Evolutionary conservation across 2,329 filamentous ascomycete species (phyloP).

Genomic region (Ceratocystis smalleyi): DNA sequence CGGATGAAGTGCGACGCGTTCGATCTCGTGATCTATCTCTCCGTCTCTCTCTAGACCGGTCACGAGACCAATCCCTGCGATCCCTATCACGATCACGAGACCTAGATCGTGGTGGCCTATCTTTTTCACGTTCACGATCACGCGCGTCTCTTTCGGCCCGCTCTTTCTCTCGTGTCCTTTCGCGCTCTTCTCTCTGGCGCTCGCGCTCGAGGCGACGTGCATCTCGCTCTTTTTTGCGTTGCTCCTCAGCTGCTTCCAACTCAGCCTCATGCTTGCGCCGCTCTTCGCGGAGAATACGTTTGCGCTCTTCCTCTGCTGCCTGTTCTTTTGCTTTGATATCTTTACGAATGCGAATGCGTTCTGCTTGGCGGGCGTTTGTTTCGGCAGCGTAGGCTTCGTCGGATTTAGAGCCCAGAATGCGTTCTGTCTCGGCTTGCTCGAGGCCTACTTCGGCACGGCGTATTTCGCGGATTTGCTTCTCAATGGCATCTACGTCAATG

Average conservation of each 20-base stretch:
- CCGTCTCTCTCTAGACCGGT: slow-evolving; percentile 16
- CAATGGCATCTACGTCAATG: slow-evolving; percentile 53
- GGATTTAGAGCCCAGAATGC: slow-evolving; percentile 49
- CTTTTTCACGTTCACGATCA: slow-evolving; percentile 21
- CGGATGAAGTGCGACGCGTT: slow-evolving; percentile 12
- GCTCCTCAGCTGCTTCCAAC: slow-evolving; percentile 34
- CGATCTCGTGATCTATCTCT: slow-evolving; percentile 17
- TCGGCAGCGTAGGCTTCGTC: slow-evolving; percentile 60
- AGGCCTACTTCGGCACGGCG: slow-evolving; percentile 52
- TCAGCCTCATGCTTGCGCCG: slow-evolving; percentile 35
- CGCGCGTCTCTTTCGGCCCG: slow-evolving; percentile 24
- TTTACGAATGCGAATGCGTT: slow-evolving; percentile 46
- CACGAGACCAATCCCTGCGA: slow-evolving; percentile 3
- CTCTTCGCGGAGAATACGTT: slow-evolving; percentile 41
- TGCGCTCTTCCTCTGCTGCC: slow-evolving; percentile 46
- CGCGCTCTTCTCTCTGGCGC: slow-evolving; percentile 41
- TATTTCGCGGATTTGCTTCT: slow-evolving; percentile 52
- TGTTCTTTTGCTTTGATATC: slow-evolving; percentile 44
- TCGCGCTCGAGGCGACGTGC: slow-evolving; percentile 36
- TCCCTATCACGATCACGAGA: slow-evolving; percentile 8
- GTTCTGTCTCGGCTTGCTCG: slow-evolving; percentile 51
- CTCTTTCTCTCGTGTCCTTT: slow-evolving; percentile 28
- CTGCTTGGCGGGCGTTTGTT: slow-evolving; percentile 42
- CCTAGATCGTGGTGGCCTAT: slow-evolving; percentile 6
- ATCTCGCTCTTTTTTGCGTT: slow-evolving; percentile 36